Evolutionary conservation across 768 basidiomycete species (phyloP).

Genomic region (Antrodiella citrinella): DNA sequence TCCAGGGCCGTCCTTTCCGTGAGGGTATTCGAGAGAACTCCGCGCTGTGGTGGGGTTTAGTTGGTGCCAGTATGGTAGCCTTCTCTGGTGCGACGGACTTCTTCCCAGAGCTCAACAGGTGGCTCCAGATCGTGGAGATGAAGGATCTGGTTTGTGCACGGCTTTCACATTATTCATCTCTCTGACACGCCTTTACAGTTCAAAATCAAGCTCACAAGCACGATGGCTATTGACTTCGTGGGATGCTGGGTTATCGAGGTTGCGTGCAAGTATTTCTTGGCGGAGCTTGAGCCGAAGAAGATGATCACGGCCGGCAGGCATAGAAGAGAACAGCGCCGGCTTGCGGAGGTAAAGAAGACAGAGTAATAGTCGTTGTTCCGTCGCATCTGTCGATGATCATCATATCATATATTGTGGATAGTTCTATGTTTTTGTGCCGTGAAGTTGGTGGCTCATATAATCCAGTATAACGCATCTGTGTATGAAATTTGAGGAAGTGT

Average conservation of each 20-base stretch:
- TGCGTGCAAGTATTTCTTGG: conserved; percentile 79
- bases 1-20: conserved; percentile 89
- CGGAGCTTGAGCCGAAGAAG: conserved; percentile 75
- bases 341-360: conserved; percentile 26
- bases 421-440: too few relatives aligned
- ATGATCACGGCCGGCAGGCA: conserved; percentile 83
- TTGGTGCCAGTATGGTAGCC: conserved; percentile 85
- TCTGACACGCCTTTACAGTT: conserved; percentile 44
- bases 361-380: neutral
- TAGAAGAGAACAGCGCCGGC: conserved; percentile 57
- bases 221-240: conserved; percentile 84
- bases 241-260: conserved; percentile 84
- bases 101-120: conserved; percentile 89
- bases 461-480: too few relatives aligned
- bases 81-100: conserved; percentile 93
- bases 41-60: conserved; percentile 86
- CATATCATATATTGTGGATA: too few relatives aligned
- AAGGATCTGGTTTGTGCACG: conserved; percentile 46
- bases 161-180: neutral
- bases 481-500: too few relatives aligned
- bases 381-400: too few relatives aligned
- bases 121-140: conserved; percentile 98
- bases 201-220: conserved; percentile 63
- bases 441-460: too few relatives aligned
- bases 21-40: conserved; percentile 96